Conservation (phyloP, 192 early-diverging fungal species). For the Borealophlyctis nickersoniae region DNA sequence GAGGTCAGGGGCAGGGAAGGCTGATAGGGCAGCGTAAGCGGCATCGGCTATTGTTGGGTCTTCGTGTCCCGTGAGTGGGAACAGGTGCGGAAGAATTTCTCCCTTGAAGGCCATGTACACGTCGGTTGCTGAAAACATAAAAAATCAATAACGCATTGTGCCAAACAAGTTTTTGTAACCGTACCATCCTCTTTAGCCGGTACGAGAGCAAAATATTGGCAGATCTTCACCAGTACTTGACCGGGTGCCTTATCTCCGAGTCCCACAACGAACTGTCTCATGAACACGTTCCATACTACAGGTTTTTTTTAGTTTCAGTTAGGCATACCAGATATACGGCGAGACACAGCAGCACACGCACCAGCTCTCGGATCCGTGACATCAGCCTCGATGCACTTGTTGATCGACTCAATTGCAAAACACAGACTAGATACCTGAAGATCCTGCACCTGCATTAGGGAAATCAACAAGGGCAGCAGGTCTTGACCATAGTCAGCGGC, state of each 20-base stretch:
- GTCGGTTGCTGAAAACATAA: conserved; percentile 14
- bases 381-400: conserved; percentile 15
- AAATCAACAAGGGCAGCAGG: conserved; percentile 13
- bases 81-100: conserved; percentile 13
- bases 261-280: conserved; percentile 8
- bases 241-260: not conserved
- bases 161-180: not conserved
- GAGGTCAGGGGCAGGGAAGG: conserved; percentile 23
- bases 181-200: conserved; percentile 18
- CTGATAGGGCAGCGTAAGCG: conserved; percentile 6
- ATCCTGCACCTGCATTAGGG: conserved; percentile 9
- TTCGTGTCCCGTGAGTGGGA: conserved; percentile 12
- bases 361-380: conserved; percentile 26
- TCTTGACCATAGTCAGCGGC: conserved; percentile 22
- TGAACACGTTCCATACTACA: conserved; percentile 28
- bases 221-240: conserved; percentile 6
- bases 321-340: not conserved
- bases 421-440: conserved; percentile 3
- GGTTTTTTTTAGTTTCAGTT: not conserved
- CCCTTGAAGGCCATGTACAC: conserved; percentile 18
- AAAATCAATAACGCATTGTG: not conserved
- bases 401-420: conserved; percentile 17
- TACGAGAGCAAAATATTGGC: conserved; percentile 23
- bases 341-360: not conserved
- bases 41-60: conserved; percentile 6